Percentiles rank a stretch among this genome's conserved stretches.
Evolutionary conservation across 169 alveolate species (phyloP).

Genomic region (Plasmodium cynomolgi): DNA sequence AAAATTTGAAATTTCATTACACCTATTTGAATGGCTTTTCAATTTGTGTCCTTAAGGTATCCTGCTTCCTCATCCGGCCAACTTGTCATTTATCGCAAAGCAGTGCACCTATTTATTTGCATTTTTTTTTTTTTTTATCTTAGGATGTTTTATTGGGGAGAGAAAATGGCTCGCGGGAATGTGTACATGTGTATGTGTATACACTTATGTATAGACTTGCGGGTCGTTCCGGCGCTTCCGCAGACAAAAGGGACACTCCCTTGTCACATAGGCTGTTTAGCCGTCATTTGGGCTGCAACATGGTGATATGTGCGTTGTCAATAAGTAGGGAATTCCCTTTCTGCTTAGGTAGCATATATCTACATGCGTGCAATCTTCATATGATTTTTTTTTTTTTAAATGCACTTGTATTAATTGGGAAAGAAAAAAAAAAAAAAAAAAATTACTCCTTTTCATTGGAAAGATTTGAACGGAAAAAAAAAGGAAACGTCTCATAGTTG

Average conservation of each 20-base stretch:
- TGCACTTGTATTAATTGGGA: not conserved
- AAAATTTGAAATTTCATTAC: not conserved
- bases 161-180: not conserved
- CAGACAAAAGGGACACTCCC: not conserved
- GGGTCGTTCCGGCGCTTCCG: not conserved
- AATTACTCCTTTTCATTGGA: not conserved
- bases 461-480: not conserved
- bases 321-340: not conserved
- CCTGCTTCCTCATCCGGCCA: not conserved
- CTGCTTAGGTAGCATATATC: not conserved
- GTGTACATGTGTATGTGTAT: not conserved
- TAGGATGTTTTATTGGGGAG: not conserved
- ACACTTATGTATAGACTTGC: not conserved
- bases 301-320: not conserved
- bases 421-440: not conserved
- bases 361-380: not conserved
- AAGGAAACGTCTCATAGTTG: not conserved
- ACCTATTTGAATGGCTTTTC: not conserved
- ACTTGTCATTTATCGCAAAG: not conserved
- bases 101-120: not conserved
- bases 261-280: not conserved
- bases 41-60: not conserved
- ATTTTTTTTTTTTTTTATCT: no score
- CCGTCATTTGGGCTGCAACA: not conserved
- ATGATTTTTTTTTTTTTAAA: not conserved